Base-by-base conservation (phyloP, 805 yeast genomes). In the Metschnikowia shivogae region DNA sequence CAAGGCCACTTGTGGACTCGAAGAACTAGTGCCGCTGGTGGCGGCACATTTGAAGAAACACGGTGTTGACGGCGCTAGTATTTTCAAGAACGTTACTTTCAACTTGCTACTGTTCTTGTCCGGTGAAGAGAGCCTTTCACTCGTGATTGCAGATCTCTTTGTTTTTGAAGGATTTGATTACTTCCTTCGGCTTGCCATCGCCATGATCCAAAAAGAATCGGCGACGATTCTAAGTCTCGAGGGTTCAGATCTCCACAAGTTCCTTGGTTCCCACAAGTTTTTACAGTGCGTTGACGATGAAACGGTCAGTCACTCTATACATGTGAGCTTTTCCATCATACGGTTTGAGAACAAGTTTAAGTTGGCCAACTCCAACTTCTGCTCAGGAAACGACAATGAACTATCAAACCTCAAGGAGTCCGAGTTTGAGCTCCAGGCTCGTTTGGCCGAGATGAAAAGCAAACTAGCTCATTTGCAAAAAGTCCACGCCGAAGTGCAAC, bases 151-250 rank as follows among this genome's bases (percentile, higher is more conserved):
- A 26, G 76, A 72, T 46, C 60, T 69, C 32, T 52, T 70, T 10
- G 58, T 70, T 27, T 59, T 72, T 40, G 73, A 71, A 52, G 76
- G 76, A 6, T 61, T 65, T 43, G 70, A 65, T 45, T 64, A 62
- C 45, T 45, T 71, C 6, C 46, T 61, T 7, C 56, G 72, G 24
- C 42, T 68, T 5, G 46, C 64, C 8, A 58, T 62, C 3, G 60
- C 59, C 36, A 36, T 57, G 3, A 62, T 66, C 43, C 34, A 44
- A 4, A 43, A 45, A 6, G 52, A 57, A 20, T 30, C 49, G 28
- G 52, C 43, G 0, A 33, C 46, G 20, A 49, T 70, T 10, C 12
- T 56, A 26, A 35, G 33, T 5, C 43, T 59, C 3, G 47, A 56
- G 5, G 67, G 67, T 8, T 63, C 62, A 36, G 64, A 59, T 9